These are phyloP conservation scores for Trichoderma brevicompactum DNA, from an alignment of 2,329 filamentous ascomycete genomes.

Conservation along the genomic window DNA sequence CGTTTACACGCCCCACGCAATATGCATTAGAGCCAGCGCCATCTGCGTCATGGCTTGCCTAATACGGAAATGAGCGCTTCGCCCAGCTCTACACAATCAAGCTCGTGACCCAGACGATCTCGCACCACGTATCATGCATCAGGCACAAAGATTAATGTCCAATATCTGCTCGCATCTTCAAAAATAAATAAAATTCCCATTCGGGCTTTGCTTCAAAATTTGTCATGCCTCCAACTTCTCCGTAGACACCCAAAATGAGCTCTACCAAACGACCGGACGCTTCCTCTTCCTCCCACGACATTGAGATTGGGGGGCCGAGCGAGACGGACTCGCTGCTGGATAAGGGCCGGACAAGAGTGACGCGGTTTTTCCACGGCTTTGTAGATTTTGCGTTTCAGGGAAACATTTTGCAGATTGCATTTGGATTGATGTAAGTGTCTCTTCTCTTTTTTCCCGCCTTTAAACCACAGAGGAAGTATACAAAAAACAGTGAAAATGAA, in stretches of 20 bases:
- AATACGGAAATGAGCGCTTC: conserved; percentile 18
- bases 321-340: conserved; percentile 50
- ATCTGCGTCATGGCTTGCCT: conserved; percentile 27
- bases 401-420: conserved; percentile 75
- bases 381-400: conserved; percentile 74
- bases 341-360: conserved; percentile 52
- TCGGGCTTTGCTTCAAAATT: neutral
- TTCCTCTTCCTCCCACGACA: conserved; percentile 6
- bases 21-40: conserved; percentile 21
- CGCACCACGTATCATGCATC: neutral
- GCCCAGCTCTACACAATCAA: neutral
- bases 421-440: conserved; percentile 70
- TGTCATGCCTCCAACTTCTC: neutral
- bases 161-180: no score
- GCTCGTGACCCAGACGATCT: conserved; percentile 14
- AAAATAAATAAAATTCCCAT: neutral
- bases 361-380: conserved; percentile 65
- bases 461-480: neutral
- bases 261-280: conserved; percentile 18
- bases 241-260: neutral
- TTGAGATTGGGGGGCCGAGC: conserved; percentile 28
- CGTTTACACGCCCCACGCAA: conserved; percentile 17
- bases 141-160: neutral
- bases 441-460: neutral
- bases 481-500: neutral